Base-by-base conservation (phyloP, 2,329 filamentous ascomycete species). In the Pezicula neosporulosa region DNA sequence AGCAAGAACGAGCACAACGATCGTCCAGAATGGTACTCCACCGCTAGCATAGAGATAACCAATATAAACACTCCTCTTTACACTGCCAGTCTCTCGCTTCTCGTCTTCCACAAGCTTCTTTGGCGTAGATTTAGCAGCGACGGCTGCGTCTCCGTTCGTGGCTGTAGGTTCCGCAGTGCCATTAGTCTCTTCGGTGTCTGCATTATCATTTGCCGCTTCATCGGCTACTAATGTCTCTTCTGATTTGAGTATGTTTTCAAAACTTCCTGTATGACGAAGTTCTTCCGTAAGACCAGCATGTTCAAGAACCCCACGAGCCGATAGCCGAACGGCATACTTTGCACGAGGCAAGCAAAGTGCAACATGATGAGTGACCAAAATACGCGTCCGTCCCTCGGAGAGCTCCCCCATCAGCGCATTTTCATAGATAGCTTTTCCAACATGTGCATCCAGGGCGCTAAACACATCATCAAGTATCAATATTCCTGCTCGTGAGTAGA, bases 381-480 rank as follows among this genome's bases (percentile, higher is more conserved):
- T 88, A 24, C 87, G 75, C 1, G 89, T 93, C 49, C 89, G 74
- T 0, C 81, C 83, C 19, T 75, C 68, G 52, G 85, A 83, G 6
- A 93, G 76, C 37, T 86, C 79, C 3, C 89, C 88, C 3, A 79
- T 83, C 3, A 92, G 72, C 51, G 86, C 90, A 52, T 88, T 78
- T 53, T 91, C 86, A 57, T 87, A 90, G 41, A 92, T 85, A 57
- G 90, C 84, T 35, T 86, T 81, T 9, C 88, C 89, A 36, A 90
- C 88, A 61, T 91, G 87, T 4, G 87, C 85, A 64, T 94, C 89
- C 4, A 93, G 80, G 15, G 89, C 60, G 63, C 84, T 89, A 65
- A 94, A 90, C 30, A 92, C 86, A 61, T 94, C 89, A 65, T 94
- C 89, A 63, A 93, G 76, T 16, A 93, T 72, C 4, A 94, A 72